These are phyloP conservation scores for Candida hungchunana DNA, from an alignment of 805 yeast species.

Conservation along the genomic window DNA sequence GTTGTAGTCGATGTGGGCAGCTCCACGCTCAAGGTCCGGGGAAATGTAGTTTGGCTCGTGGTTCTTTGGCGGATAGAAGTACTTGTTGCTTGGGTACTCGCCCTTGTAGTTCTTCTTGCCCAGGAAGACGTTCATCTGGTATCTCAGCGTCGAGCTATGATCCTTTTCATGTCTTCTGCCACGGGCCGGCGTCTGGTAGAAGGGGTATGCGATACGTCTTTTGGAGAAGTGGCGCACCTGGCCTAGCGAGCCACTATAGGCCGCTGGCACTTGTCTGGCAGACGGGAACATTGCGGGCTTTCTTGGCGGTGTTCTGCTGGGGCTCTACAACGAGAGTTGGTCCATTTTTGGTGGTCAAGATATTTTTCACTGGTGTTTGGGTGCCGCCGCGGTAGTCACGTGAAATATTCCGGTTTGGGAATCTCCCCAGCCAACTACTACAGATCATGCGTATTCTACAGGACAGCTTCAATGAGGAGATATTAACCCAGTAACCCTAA, in stretches of 20 bases:
- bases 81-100: conserved; percentile 72
- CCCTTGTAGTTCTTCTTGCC: conserved; percentile 86
- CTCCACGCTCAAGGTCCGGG: conserved; percentile 45
- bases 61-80: conserved; percentile 60
- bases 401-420: too few relatives aligned
- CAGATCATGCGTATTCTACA: too few relatives aligned
- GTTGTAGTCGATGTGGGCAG: conserved; percentile 30
- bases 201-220: conserved; percentile 51
- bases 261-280: conserved; percentile 3
- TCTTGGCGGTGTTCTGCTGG: too few relatives aligned
- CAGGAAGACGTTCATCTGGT: conserved; percentile 65
- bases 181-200: conserved; percentile 41
- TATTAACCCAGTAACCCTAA: too few relatives aligned
- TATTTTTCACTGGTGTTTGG: too few relatives aligned
- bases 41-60: conserved; percentile 71
- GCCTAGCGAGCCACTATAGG: conserved; percentile 14
- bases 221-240: conserved; percentile 46
- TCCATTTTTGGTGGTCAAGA: too few relatives aligned
- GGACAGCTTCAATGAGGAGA: too few relatives aligned
- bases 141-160: conserved; percentile 51
- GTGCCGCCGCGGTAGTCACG: too few relatives aligned
- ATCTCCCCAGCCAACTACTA: too few relatives aligned
- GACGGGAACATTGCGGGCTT: conserved; percentile 7
- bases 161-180: conserved; percentile 37
- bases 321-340: too few relatives aligned